Evolutionary conservation across 179 eudicot genomes (phyloP).

Genomic region (Patellifolia procumbens): DNA sequence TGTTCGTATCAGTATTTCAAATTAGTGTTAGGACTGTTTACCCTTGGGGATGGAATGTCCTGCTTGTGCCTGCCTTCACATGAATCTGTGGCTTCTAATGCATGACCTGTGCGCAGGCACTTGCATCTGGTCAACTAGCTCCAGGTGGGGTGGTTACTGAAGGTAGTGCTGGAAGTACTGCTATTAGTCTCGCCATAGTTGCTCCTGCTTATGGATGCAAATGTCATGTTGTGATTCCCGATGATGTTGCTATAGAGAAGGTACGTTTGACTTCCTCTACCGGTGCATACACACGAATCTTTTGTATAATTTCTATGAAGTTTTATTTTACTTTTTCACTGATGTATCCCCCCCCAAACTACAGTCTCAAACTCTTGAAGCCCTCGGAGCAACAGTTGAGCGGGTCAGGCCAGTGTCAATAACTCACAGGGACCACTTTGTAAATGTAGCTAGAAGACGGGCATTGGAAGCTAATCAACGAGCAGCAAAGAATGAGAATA

Average conservation of each 20-base stretch:
- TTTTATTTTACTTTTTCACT: conserved; percentile 9
- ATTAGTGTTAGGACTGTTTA: background rate
- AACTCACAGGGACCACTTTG: conserved; percentile 89
- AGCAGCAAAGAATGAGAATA: conserved; percentile 39
- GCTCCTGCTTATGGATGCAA: conserved; percentile 96
- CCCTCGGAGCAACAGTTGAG: conserved; percentile 93
- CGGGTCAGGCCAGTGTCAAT: conserved; percentile 98
- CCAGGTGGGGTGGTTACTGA: conserved; percentile 90
- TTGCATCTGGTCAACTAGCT: conserved; percentile 70
- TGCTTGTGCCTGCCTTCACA: background rate
- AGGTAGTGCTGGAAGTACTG: conserved; percentile 99
- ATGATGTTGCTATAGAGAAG: conserved; percentile 93
- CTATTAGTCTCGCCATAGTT: conserved; percentile 95
- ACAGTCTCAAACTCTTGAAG: conserved; percentile 93
- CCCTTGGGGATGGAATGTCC: background rate
- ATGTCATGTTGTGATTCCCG: conserved; percentile 97
- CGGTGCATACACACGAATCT: background rate
- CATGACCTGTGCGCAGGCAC: conserved; percentile 51
- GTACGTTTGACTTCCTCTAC: conserved; percentile 38
- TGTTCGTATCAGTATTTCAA: background rate
- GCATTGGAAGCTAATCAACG: conserved; percentile 77
- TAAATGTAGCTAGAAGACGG: conserved; percentile 86
- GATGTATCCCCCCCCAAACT: background rate
- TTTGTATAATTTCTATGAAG: background rate
- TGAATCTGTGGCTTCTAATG: conserved; percentile 18